phyloP scores from a whole-genome alignment of 768 basidiomycete species.

The Agrocybe praecox region DNA sequence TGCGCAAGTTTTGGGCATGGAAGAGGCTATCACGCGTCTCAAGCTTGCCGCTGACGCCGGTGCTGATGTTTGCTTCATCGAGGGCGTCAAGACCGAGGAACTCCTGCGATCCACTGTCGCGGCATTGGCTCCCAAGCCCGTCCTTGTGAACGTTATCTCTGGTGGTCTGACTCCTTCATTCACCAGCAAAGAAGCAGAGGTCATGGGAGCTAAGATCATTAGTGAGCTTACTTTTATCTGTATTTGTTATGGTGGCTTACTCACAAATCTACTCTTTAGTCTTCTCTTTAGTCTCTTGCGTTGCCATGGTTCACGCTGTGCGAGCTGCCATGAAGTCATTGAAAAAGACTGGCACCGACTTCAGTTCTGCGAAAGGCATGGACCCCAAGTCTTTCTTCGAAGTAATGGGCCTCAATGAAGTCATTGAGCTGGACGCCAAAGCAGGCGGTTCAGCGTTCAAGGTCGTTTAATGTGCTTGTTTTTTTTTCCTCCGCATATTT shows the following conservation, averaged over 20 bases:
- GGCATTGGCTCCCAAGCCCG: conserved; percentile 73
- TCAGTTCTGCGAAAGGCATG: conserved; percentile 60
- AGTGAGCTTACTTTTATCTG: conserved; percentile 44
- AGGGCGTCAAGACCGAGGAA: conserved; percentile 73
- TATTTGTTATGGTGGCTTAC: conserved; percentile 16
- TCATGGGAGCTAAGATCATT: conserved; percentile 77
- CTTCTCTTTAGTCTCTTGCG: conserved; percentile 77
- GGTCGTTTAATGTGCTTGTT: conserved; percentile 35
- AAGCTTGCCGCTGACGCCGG: conserved; percentile 74
- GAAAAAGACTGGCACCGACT: conserved; percentile 81
- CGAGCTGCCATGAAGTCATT: conserved; percentile 77
- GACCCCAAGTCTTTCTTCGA: conserved; percentile 79
- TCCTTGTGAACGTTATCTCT: conserved; percentile 80
- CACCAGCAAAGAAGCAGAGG: conserved; percentile 68
- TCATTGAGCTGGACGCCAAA: conserved; percentile 53
- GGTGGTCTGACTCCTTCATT: conserved; percentile 79
- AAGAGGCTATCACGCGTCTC: conserved; percentile 70
- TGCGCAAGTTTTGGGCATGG: conserved; percentile 80
- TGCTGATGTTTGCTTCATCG: conserved; percentile 83
- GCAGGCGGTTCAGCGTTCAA: conserved; percentile 65
- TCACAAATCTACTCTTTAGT: conserved; percentile 36
- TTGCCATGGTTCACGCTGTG: conserved; percentile 75
- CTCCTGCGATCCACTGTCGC: conserved; percentile 65
- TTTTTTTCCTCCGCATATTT: background rate
- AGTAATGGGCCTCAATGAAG: conserved; percentile 65